Evolutionary conservation across 768 basidiomycete species (phyloP).

Genomic region (Suillus tomentosus): DNA sequence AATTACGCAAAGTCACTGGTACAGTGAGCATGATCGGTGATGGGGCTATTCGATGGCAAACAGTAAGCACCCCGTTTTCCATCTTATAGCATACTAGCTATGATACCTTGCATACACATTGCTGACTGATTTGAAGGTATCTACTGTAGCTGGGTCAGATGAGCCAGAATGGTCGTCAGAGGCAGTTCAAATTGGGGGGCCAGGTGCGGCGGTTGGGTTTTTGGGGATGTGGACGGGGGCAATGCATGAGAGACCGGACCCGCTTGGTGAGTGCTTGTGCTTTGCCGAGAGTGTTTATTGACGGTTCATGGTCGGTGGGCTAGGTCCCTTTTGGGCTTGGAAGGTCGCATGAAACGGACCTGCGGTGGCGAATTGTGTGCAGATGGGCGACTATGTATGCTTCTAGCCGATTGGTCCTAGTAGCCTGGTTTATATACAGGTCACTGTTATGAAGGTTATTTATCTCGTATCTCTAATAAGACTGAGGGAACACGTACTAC

Average conservation of each 20-base stretch:
- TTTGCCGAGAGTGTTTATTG: neutral
- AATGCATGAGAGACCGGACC: conserved; percentile 44
- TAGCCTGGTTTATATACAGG: neutral
- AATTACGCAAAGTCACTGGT: conserved; percentile 41
- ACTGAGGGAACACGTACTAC: neutral
- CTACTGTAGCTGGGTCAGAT: conserved; percentile 32
- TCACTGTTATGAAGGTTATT: neutral
- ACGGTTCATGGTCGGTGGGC: neutral
- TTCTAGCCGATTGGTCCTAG: neutral
- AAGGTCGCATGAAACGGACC: conserved; percentile 35
- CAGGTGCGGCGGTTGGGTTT: conserved; percentile 53
- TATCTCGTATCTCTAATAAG: neutral
- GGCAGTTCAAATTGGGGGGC: conserved; percentile 56
- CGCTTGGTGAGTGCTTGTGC: conserved; percentile 38
- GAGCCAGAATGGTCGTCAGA: conserved; percentile 54
- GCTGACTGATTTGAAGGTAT: conserved; percentile 28
- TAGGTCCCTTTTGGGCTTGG: conserved; percentile 48
- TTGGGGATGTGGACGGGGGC: conserved; percentile 61
- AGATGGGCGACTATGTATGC: neutral
- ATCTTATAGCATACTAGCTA: neutral
- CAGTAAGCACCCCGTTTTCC: conserved; percentile 37
- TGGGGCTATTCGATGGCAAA: conserved; percentile 52
- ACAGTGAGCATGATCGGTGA: conserved; percentile 50
- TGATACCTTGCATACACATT: neutral
- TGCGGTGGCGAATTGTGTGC: neutral